Conservation (phyloP, 1,284 basidiomycete species). For the Apiotrichum laibachii region DNA sequence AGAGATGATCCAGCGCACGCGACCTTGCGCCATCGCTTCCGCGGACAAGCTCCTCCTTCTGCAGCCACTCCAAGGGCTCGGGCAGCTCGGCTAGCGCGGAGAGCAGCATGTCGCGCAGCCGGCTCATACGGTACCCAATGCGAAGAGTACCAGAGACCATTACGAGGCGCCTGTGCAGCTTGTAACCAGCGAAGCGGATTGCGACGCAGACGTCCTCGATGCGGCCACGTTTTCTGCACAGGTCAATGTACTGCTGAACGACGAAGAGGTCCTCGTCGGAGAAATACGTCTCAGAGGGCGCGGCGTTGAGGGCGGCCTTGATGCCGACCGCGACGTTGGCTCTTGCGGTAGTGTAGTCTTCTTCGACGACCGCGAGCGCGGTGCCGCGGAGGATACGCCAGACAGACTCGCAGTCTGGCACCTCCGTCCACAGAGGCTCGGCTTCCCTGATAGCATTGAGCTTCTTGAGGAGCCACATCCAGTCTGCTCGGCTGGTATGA, state of each 20-base stretch:
- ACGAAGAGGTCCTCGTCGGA: neutral
- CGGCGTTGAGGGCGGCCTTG: neutral
- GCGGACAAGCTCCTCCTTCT: neutral
- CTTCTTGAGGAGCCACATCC: constrained; percentile 14
- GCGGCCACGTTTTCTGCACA: neutral
- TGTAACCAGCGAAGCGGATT: constrained; percentile 1
- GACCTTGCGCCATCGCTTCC: constrained; percentile 3
- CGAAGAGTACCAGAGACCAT: too few relatives aligned
- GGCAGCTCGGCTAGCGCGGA: constrained; percentile 2
- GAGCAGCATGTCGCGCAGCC: constrained; percentile 5
- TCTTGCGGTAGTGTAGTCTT: constrained; percentile 4
- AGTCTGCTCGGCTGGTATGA: constrained; percentile 4
- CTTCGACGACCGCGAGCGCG: constrained; percentile 2
- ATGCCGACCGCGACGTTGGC: constrained; percentile 4
- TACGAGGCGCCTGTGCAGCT: constrained; percentile 11
- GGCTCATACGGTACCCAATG: neutral
- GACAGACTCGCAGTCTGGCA: constrained; percentile 5
- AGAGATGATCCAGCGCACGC: constrained; percentile 7
- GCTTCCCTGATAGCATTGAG: neutral
- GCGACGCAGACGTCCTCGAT: constrained; percentile 5
- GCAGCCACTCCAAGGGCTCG: constrained; percentile 13
- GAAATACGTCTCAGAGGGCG: neutral
- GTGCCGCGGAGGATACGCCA: constrained; percentile 8
- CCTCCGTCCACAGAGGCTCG: constrained; percentile 1
- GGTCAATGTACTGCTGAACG: constrained; percentile 8